Evolutionary conservation across 164 flowering plant species (phyloP).

Genomic region (Chloranthus sessilifolius): DNA sequence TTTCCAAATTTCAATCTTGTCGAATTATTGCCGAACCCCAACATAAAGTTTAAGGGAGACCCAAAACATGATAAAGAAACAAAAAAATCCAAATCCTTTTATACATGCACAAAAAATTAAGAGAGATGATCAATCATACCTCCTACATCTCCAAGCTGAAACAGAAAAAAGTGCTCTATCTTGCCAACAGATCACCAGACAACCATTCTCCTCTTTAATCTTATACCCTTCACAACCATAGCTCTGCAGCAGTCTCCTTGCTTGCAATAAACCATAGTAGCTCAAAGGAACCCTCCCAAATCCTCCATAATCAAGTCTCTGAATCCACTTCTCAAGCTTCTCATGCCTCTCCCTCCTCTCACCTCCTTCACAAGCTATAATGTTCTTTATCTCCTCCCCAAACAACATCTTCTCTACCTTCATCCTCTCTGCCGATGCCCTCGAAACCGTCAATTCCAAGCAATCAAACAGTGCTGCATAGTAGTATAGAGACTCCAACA

Average conservation of each 20-base stretch:
- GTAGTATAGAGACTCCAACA: slow-evolving; percentile 54
- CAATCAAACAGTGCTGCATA: slow-evolving; percentile 78
- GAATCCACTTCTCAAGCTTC: slow-evolving; percentile 68
- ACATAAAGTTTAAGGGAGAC: no score
- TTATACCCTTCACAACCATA: slow-evolving; percentile 58
- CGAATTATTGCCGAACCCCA: no score
- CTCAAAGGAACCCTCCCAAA: slow-evolving; percentile 61
- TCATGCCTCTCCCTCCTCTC: slow-evolving; percentile 82
- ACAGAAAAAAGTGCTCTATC: slow-evolving; percentile 64
- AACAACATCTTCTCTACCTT: slow-evolving; percentile 69
- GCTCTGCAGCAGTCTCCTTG: slow-evolving; percentile 49
- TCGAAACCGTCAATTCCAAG: slow-evolving; percentile 56
- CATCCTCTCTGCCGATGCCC: slow-evolving; percentile 48
- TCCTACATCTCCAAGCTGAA: slow-evolving; percentile 70
- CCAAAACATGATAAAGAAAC: no score
- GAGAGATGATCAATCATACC: slow-evolving; percentile 42
- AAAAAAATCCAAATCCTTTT: no score
- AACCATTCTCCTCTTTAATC: slow-evolving; percentile 68
- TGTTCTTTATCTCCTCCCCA: slow-evolving; percentile 76
- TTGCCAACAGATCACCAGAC: slow-evolving; percentile 69
- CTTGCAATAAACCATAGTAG: slow-evolving; percentile 52
- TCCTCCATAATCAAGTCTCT: slow-evolving; percentile 52
- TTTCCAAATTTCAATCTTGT: no score
- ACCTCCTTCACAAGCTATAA: slow-evolving; percentile 66
- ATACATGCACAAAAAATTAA: no score